phyloP scores from a whole-genome alignment of 75 land plant genomes.

The Isoetes taiwanensis region DNA sequence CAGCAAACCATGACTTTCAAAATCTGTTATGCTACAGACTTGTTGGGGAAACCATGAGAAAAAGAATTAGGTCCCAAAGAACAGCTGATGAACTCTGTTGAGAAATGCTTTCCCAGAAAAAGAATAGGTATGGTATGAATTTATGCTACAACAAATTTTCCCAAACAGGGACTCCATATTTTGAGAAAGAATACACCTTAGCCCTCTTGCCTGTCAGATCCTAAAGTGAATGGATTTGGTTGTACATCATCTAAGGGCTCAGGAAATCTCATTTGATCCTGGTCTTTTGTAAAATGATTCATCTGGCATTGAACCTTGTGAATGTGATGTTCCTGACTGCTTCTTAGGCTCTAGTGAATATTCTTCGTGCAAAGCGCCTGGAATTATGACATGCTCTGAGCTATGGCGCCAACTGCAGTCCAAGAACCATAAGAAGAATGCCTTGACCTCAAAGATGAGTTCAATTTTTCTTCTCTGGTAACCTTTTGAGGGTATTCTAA shows the following conservation, averaged over 20 bases:
- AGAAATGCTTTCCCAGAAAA: too few species aligned
- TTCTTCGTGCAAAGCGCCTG: conserved; percentile 39
- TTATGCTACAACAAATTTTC: too few species aligned
- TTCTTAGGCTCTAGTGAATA: conserved; percentile 18
- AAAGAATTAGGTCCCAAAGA: too few species aligned
- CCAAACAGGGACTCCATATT: too few species aligned
- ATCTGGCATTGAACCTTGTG: conserved; percentile 26
- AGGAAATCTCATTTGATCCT: conserved; percentile 45
- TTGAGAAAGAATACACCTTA: too few species aligned
- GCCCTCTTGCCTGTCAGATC: too few species aligned
- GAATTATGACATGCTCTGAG: conserved; percentile 41
- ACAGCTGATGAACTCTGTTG: too few species aligned
- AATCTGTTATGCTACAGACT: too few species aligned
- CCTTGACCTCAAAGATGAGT: conserved; percentile 48
- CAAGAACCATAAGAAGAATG: conserved; percentile 82
- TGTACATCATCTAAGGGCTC: conserved; percentile 45
- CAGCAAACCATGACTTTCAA: too few species aligned
- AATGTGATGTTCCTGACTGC: conserved; percentile 23
- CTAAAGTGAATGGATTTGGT: too few species aligned
- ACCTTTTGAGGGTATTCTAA: conserved; percentile 85
- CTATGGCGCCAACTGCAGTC: conserved; percentile 95
- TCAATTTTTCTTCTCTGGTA: conserved; percentile 61
- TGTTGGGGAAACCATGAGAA: too few species aligned
- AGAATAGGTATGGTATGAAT: too few species aligned
- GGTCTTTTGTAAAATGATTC: conserved; percentile 27